phyloP scores from a whole-genome alignment of 2,329 filamentous ascomycete genomes.

The Apiospora pterosperma region DNA sequence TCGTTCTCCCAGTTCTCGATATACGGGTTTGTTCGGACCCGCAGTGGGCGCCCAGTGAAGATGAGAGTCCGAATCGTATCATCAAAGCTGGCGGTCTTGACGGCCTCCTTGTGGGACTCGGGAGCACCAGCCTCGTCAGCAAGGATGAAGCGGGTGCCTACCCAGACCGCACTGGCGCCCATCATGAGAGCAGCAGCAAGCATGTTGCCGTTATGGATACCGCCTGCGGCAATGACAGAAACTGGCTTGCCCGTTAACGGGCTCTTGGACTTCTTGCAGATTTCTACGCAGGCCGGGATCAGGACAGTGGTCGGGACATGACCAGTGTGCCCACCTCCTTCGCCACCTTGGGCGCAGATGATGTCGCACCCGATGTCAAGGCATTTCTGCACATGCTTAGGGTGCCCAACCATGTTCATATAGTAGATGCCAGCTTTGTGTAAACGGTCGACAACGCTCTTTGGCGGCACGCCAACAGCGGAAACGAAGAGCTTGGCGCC shows the following conservation, averaged over 20 bases:
- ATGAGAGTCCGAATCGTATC: slow-evolving; percentile 97
- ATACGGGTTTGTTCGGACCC: slow-evolving; percentile 90
- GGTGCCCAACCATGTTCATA: slow-evolving; percentile 99
- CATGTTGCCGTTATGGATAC: slow-evolving; percentile 88
- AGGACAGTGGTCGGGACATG: slow-evolving; percentile 89
- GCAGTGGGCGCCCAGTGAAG: slow-evolving; percentile 93
- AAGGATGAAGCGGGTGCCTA: slow-evolving; percentile 94
- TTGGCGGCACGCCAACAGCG: slow-evolving; percentile 90
- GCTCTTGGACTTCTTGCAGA: slow-evolving; percentile 76
- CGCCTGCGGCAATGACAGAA: slow-evolving; percentile 89
- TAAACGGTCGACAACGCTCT: slow-evolving; percentile 82
- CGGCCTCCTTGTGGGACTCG: slow-evolving; percentile 91
- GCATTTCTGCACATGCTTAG: slow-evolving; percentile 97
- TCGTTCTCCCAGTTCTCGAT: slow-evolving; percentile 96
- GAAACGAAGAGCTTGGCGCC: slow-evolving; percentile 93
- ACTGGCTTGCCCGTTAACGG: slow-evolving; percentile 84
- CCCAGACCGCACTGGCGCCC: slow-evolving; percentile 90
- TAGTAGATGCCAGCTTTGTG: slow-evolving; percentile 86
- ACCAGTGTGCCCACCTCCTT: slow-evolving; percentile 95
- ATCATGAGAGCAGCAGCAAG: slow-evolving; percentile 90
- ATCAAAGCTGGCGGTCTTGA: slow-evolving; percentile 86
- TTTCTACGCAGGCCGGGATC: slow-evolving; percentile 85
- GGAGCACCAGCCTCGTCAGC: slow-evolving; percentile 92
- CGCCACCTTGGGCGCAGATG: slow-evolving; percentile 97
- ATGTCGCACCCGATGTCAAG: slow-evolving; percentile 89